Conservation (phyloP, 164 flowering plant species). For the Magnolia sinica region DNA sequence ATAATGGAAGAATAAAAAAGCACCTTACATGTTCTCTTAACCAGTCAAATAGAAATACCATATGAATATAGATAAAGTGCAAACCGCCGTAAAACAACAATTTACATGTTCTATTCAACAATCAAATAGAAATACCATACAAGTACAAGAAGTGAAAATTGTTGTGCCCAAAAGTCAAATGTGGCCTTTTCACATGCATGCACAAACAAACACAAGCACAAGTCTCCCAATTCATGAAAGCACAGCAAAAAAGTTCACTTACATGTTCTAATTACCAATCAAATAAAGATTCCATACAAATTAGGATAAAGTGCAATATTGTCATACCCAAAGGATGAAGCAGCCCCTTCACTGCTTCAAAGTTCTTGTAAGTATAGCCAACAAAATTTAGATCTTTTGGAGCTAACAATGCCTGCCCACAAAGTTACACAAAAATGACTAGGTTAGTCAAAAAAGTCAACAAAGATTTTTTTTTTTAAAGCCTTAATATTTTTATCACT, state of each 20-base stretch:
- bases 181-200: not conserved
- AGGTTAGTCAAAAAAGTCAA: not conserved
- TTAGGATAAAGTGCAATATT: not conserved
- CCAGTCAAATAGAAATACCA: not conserved
- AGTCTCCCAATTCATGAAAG: not conserved
- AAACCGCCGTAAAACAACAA: not conserved
- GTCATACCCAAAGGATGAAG: slow-evolving; percentile 43
- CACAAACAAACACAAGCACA: not conserved
- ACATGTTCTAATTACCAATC: not conserved
- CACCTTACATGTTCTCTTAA: not conserved
- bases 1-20: no score
- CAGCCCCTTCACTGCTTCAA: slow-evolving; percentile 65
- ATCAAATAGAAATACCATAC: not conserved
- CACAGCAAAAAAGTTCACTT: not conserved
- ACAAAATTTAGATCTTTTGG: slow-evolving; percentile 79
- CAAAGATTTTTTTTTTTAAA: not conserved
- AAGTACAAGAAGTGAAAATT: not conserved
- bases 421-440: not conserved
- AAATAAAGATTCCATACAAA: not conserved
- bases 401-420: slow-evolving; percentile 48
- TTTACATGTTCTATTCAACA: not conserved
- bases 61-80: not conserved
- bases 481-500: no score
- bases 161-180: not conserved
- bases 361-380: slow-evolving; percentile 87